phyloP scores from a whole-genome alignment of 345 rosid genomes.

The Populus nigra region DNA sequence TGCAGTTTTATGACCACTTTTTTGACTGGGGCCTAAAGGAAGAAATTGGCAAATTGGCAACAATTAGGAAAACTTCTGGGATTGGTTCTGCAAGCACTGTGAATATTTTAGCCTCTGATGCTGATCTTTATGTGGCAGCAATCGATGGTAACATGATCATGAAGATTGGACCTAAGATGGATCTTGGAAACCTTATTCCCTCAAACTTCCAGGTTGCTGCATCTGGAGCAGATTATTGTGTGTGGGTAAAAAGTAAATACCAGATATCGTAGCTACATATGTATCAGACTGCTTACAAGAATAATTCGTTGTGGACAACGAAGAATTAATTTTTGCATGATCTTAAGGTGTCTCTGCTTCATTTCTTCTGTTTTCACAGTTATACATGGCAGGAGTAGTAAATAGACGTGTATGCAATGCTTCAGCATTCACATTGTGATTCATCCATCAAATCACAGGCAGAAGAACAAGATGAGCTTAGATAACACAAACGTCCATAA shows the following conservation, averaged over 20 bases:
- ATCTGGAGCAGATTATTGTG: slow-evolving; percentile 50
- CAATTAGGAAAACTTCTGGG: slow-evolving; percentile 42
- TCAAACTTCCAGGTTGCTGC: slow-evolving; percentile 51
- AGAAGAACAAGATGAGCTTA: background rate
- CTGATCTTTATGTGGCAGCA: slow-evolving; percentile 64
- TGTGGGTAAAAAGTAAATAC: slow-evolving; percentile 48
- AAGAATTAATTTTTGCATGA: background rate
- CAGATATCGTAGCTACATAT: background rate
- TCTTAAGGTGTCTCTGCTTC: background rate
- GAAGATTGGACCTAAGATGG: slow-evolving; percentile 73
- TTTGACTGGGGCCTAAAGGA: slow-evolving; percentile 64
- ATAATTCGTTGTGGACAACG: background rate
- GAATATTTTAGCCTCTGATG: slow-evolving; percentile 53
- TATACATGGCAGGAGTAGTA: background rate
- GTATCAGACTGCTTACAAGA: background rate
- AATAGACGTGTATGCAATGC: background rate
- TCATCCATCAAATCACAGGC: background rate
- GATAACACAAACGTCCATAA: too few species aligned
- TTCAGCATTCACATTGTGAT: background rate
- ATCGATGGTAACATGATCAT: slow-evolving; percentile 60
- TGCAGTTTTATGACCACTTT: slow-evolving; percentile 83
- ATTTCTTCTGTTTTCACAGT: background rate
- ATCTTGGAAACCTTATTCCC: slow-evolving; percentile 68
- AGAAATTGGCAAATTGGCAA: slow-evolving; percentile 44
- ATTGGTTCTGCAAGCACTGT: slow-evolving; percentile 49